phyloP scores from a whole-genome alignment of 306 rosid genomes.

The Rosa rugosa region DNA sequence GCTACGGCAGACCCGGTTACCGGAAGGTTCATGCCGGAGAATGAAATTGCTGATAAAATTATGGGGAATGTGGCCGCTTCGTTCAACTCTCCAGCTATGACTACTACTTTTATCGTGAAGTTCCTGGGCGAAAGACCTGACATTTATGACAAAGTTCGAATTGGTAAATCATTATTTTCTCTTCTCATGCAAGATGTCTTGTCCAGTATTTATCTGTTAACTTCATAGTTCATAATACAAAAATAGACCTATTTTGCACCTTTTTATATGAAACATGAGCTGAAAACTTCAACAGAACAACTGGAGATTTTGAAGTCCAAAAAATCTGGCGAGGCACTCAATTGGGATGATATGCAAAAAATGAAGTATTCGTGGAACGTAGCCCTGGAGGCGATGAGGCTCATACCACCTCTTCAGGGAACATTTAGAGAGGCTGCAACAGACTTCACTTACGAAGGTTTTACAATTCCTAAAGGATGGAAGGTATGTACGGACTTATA shows the following conservation, averaged over 20 bases:
- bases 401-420: slow-evolving; percentile 46
- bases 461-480: no score
- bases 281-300: slow-evolving; percentile 33
- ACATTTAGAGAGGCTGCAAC: slow-evolving; percentile 43
- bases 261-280: no score
- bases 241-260: no score
- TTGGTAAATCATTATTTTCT: slow-evolving; percentile 2
- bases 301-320: slow-evolving; percentile 37
- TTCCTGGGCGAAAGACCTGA: slow-evolving; percentile 49
- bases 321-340: slow-evolving; percentile 36
- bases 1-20: background rate
- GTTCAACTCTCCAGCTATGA: slow-evolving; percentile 10
- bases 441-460: slow-evolving; percentile 28
- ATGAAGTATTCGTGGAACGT: slow-evolving; percentile 64
- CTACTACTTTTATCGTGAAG: slow-evolving; percentile 24
- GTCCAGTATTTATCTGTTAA: no score
- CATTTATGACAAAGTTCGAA: slow-evolving; percentile 1
- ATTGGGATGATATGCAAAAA: slow-evolving; percentile 55
- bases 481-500: no score
- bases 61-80: slow-evolving; percentile 3
- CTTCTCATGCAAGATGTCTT: background rate
- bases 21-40: background rate
- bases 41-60: slow-evolving; percentile 12
- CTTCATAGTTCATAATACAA: background rate
- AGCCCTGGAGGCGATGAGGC: slow-evolving; percentile 44